phyloP scores from a whole-genome alignment of 1,284 basidiomycete species.

The Moesziomyces aphidis region DNA sequence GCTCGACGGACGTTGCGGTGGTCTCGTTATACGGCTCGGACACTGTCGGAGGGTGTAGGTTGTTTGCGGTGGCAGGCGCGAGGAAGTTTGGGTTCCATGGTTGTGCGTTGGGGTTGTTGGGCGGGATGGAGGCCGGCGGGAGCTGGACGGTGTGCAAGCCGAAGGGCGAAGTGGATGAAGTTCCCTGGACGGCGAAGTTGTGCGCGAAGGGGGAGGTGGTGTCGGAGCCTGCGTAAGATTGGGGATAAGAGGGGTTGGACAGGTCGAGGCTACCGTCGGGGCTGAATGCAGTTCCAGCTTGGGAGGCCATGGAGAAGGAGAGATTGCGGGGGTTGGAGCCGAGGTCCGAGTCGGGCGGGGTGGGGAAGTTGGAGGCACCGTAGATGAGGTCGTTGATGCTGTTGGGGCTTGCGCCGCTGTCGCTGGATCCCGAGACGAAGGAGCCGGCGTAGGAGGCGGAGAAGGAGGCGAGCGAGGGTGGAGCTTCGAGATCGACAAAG shows the following conservation, averaged over 20 bases:
- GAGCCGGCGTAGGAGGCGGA: slow-evolving; percentile 41
- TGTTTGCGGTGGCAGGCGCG: slow-evolving; percentile 10
- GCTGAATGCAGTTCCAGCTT: slow-evolving; percentile 18
- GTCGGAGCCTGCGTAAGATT: slow-evolving; percentile 29
- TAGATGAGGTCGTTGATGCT: slow-evolving; percentile 58
- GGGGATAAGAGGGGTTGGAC: slow-evolving; percentile 20
- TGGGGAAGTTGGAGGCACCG: slow-evolving; percentile 41
- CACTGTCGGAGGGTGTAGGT: slow-evolving; percentile 6
- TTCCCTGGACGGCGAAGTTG: slow-evolving; percentile 17
- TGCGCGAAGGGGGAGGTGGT: slow-evolving; percentile 31
- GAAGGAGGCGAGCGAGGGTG: slow-evolving; percentile 36
- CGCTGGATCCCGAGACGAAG: slow-evolving; percentile 44
- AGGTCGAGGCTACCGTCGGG: slow-evolving; percentile 22
- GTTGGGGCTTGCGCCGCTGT: slow-evolving; percentile 45
- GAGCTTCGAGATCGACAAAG: slow-evolving; percentile 38
- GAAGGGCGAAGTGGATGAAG: slow-evolving; percentile 30
- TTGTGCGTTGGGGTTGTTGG: slow-evolving; percentile 5
- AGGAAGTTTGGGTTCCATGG: slow-evolving; percentile 40
- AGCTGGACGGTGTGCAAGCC: slow-evolving; percentile 22
- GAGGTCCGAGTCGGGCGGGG: slow-evolving; percentile 44
- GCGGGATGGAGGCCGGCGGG: slow-evolving; percentile 11
- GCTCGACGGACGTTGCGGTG: not conserved
- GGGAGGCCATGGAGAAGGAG: slow-evolving; percentile 34
- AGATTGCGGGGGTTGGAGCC: slow-evolving; percentile 22
- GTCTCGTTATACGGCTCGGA: not conserved